Base-by-base conservation (phyloP, 305 asterid genomes). In the Rubia peregrina region DNA sequence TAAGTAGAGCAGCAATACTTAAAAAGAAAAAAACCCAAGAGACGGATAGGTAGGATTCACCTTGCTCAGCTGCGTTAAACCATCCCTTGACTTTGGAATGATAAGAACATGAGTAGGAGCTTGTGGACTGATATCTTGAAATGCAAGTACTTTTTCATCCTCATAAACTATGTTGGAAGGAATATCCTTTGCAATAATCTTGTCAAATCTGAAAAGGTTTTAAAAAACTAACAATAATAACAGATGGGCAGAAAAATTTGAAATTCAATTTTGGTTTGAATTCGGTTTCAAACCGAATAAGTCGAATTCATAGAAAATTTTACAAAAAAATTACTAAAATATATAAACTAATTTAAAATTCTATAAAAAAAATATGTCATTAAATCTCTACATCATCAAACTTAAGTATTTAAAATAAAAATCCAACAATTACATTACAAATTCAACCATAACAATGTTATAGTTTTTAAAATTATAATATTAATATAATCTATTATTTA, bases 31-130 rank as follows among this genome's bases (percentile, higher is more conserved):
- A 61, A 60, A 36, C 68, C 64, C 61, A 70, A 36, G 43, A 66
- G 74, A 66, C n/a, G n/a, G n/a, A n/a, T n/a, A 40, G 46, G 70
- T 0, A 19, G 5, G n/a, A 42, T 13, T 65, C 56, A 93, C 98
- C 96, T 85, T 90, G 77, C 95, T 84, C 24, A 93, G 97, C 74
- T 86, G 70, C 61, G 98, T 89, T 79, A 93, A 79, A 41, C 96
- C 96, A 77, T 90, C 96, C 77, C 95, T 85, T 38, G 69, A 79
- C 83, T 92, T 92, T 63, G 97, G 98, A 82, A 93, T 88, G 77
- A 93, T 76, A 46, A 93, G 76, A 71, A 93, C 90, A 83, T 93
- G 98, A 79, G 89, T 91, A 19, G 98, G 97, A 74, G 98, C 97
- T 83, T 93, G 95, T 13, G 98, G 97, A 73, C 74, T 88, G 69